Conservation (phyloP, 179 eudicot species). For the Silene vulgaris region DNA sequence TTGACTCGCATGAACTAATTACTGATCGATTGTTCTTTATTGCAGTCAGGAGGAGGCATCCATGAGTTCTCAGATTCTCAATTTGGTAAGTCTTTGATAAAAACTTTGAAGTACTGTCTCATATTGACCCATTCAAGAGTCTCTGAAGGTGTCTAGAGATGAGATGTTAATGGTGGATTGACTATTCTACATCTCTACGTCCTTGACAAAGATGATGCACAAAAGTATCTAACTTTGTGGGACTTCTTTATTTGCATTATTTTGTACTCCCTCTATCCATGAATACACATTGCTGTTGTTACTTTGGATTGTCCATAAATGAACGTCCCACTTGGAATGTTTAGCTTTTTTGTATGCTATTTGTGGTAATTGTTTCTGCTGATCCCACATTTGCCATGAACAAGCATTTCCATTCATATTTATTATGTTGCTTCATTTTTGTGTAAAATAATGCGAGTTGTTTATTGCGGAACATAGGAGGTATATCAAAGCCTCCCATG, state of each 20-base stretch:
- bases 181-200: not conserved
- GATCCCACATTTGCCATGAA: not conserved
- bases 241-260: not conserved
- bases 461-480: not conserved
- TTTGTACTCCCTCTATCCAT: not conserved
- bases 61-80: conserved; percentile 99
- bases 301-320: not conserved
- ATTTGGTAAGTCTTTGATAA: conserved; percentile 55
- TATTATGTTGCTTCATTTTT: not conserved
- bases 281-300: not conserved
- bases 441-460: not conserved
- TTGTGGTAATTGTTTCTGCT: not conserved
- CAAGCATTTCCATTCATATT: not conserved
- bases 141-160: not conserved
- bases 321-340: not conserved
- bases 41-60: conserved; percentile 98
- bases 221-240: conserved; percentile 4
- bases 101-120: not conserved
- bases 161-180: not conserved
- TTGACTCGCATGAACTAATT: conserved; percentile 18
- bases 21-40: conserved; percentile 13
- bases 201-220: not conserved
- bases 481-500: not conserved
- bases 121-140: not conserved
- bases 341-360: not conserved